phyloP scores from a whole-genome alignment of 257 asterid species.

The Solanum lignicaule region DNA sequence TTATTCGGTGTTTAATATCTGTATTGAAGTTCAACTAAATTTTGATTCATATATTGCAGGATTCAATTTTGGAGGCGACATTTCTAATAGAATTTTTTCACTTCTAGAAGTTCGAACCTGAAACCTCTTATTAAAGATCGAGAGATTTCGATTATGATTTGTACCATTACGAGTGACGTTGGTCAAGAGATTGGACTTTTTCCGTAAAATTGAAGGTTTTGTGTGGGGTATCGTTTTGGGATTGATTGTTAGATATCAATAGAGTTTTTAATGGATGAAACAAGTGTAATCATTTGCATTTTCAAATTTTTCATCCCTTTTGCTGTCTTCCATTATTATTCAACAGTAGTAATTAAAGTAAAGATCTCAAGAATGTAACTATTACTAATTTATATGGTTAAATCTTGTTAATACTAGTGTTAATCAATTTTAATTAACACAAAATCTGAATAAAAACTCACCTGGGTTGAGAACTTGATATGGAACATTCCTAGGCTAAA shows the following conservation, averaged over 20 bases:
- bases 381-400: too few relatives aligned
- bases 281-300: neutral
- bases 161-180: neutral
- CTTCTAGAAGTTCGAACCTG: neutral
- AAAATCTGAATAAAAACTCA: neutral
- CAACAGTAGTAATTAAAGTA: neutral
- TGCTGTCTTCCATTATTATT: neutral
- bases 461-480: neutral
- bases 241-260: neutral
- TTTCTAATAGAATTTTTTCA: too few relatives aligned
- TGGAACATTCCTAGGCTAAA: neutral
- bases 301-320: neutral
- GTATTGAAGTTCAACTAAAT: too few relatives aligned
- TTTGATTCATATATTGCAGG: too few relatives aligned
- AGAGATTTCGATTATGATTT: accelerated
- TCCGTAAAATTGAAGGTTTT: neutral
- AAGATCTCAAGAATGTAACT: neutral
- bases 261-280: neutral
- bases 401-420: neutral
- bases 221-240: neutral
- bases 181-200: neutral
- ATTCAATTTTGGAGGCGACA: too few relatives aligned
- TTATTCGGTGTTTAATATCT: too few relatives aligned
- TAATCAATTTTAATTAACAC: neutral
- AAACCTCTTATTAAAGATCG: too few relatives aligned